Conservation (phyloP, 2,329 filamentous ascomycete genomes). For the Thielaviopsis populi region DNA sequence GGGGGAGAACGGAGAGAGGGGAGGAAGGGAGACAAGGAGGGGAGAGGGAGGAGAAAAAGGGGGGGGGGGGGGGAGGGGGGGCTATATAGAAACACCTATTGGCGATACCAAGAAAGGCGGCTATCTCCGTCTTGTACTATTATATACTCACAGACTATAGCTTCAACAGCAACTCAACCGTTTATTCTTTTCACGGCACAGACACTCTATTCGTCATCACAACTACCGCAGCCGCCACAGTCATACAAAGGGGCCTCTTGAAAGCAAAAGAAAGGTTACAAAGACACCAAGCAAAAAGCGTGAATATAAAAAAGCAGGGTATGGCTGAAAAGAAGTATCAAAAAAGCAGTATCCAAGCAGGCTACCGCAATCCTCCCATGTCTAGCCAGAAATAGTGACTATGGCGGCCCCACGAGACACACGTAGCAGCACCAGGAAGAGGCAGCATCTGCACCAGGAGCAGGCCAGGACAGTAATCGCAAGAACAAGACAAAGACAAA, state of each 20-base stretch:
- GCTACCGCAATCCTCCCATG: neutral
- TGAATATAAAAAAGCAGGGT: slow-evolving; percentile 5
- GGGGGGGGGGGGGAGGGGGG: neutral
- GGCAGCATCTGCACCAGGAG: neutral
- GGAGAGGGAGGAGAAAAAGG: neutral
- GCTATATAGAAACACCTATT: neutral
- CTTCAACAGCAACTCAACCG: neutral
- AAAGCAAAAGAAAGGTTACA: neutral
- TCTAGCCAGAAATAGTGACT: neutral
- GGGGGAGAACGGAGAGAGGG: too few relatives aligned
- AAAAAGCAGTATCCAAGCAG: slow-evolving; percentile 1
- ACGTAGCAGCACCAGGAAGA: neutral
- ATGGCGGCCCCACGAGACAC: neutral
- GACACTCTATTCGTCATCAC: neutral
- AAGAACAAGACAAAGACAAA: neutral
- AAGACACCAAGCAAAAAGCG: neutral
- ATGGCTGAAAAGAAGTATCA: neutral
- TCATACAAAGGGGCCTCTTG: neutral
- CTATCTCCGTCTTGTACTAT: neutral
- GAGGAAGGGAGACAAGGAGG: too few relatives aligned
- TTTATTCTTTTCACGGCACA: too few relatives aligned
- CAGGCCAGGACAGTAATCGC: neutral
- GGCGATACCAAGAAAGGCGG: neutral
- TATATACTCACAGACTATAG: neutral
- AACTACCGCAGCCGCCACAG: too few relatives aligned